These are phyloP conservation scores for Acanthamoeba sp. DNA, from an alignment of 208 protist genomes.

Conservation along the genomic window DNA sequence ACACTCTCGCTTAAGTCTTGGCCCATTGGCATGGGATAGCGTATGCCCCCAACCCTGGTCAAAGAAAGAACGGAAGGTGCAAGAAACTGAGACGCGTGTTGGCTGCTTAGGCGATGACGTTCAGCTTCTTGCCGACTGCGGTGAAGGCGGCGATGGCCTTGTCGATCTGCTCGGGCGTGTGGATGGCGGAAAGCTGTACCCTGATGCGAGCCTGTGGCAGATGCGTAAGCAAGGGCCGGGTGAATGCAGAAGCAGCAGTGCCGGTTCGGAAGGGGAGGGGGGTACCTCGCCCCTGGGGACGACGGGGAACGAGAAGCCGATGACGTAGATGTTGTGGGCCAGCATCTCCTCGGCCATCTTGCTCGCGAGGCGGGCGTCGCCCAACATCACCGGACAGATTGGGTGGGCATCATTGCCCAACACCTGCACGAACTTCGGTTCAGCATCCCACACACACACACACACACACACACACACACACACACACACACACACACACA, in stretches of 20 bases:
- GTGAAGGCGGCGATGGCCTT: conserved; percentile 91
- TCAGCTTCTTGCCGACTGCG: conserved; percentile 87
- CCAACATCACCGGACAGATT: conserved; percentile 92
- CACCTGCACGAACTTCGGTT: no score
- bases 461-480: no score
- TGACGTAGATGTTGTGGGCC: conserved; percentile 93
- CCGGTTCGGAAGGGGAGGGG: not conserved
- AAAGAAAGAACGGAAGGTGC: no score
- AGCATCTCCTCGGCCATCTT: conserved; percentile 93
- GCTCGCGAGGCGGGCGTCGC: conserved; percentile 91
- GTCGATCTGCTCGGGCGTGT: conserved; percentile 90
- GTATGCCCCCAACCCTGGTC: no score
- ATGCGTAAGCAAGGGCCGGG: no score
- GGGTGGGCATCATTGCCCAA: conserved; percentile 89
- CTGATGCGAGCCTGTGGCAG: conserved; percentile 91
- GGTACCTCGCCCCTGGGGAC: conserved; percentile 70
- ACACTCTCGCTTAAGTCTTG: no score
- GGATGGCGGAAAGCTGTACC: conserved; percentile 93
- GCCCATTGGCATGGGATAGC: no score
- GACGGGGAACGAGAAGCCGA: conserved; percentile 92
- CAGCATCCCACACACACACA: no score
- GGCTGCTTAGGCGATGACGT: conserved; percentile 79
- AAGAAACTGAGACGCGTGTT: no score
- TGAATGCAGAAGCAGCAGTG: no score
- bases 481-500: no score